Base-by-base conservation (phyloP, 2,329 filamentous ascomycete species). In the Pseudopyrenochaeta lycopersici region DNA sequence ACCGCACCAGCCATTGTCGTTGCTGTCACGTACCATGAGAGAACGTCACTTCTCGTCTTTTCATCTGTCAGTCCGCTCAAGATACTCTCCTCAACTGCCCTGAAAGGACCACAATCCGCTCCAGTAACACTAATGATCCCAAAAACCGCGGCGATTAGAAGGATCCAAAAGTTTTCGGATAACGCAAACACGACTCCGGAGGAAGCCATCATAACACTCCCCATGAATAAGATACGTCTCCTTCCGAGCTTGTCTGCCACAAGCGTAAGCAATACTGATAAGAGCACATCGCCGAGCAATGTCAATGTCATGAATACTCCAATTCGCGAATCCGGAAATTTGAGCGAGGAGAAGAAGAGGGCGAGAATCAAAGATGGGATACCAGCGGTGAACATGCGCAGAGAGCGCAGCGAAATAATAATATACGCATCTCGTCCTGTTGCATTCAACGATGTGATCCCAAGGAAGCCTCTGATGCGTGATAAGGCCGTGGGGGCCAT, bases 251-350 rank as follows among this genome's bases (percentile, higher is more conserved):
- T 64, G 49, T 77, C 76, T 4, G 76, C 74, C 11, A 77, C 57
- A n/a, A 77, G 71, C 1, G 74, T 77, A 12, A 77, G 68, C 3
- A 75, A 9, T 7, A 77, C 63, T 4, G 70, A 73, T 3, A 77
- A 46, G 11, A 72, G 41, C 1, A 77, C 74, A 60, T 77, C 76
- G 38, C 76, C 76, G 14, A 77, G 65, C 7, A 77, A 58, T 2
- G 76, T 77, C 45, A 77, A 56, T 2, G 76, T 77, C 74, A 77
- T 77, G 60, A 77, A 77, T 2, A 73, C 52, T 6, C 76, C 76
- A 36, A 77, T 77, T 7, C 68, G 64, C 11, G 62, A 63, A 46
- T 76, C 74, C 2, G 72, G 62, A 33, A 76, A 72, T 18, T 62
- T 49, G 3, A 77, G 68, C 3, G 68, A 68, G 20, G 72, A 61